A percentile compares a stretch with the other conserved stretches of the same genome.
phyloP scores from a whole-genome alignment of 73 alveolate species.

The Paramecium bursaria region DNA sequence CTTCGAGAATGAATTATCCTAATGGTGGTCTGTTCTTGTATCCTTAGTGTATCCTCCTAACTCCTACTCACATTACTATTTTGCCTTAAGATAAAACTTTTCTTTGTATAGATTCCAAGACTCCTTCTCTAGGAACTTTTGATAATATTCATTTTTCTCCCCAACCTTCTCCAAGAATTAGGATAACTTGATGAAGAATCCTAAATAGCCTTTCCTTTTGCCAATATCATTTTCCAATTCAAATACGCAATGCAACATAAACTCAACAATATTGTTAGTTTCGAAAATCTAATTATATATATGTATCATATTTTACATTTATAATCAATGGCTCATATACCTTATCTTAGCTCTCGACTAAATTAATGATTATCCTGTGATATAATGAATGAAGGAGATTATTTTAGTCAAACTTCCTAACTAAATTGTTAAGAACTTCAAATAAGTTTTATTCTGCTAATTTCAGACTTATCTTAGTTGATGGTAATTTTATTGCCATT shows the following conservation, averaged over 20 bases:
- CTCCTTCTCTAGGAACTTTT: neutral
- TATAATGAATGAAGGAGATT: neutral
- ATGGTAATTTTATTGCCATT: neutral
- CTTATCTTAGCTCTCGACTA: constrained; percentile 1
- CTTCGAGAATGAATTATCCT: neutral
- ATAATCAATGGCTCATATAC: neutral
- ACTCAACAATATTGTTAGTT: neutral
- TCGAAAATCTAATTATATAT: constrained; percentile 7
- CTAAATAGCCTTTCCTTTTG: constrained; percentile 18
- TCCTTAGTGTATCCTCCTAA: constrained; percentile 31
- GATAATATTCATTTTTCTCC: neutral
- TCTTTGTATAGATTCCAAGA: constrained; percentile 10
- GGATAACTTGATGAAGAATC: constrained; percentile 10
- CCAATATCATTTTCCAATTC: neutral
- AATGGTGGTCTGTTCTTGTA: neutral
- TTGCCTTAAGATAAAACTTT: constrained; percentile 30
- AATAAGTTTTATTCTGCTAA: neutral
- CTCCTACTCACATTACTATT: neutral
- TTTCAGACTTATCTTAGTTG: neutral
- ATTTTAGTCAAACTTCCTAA: constrained; percentile 7
- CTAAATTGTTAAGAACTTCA: constrained; percentile 1
- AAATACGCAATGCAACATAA: neutral
- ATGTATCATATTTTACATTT: constrained; percentile 28
- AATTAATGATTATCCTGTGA: neutral
- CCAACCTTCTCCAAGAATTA: constrained; percentile 25